Conservation (phyloP, 768 basidiomycete species). For the Leccinellum rugosiceps region DNA sequence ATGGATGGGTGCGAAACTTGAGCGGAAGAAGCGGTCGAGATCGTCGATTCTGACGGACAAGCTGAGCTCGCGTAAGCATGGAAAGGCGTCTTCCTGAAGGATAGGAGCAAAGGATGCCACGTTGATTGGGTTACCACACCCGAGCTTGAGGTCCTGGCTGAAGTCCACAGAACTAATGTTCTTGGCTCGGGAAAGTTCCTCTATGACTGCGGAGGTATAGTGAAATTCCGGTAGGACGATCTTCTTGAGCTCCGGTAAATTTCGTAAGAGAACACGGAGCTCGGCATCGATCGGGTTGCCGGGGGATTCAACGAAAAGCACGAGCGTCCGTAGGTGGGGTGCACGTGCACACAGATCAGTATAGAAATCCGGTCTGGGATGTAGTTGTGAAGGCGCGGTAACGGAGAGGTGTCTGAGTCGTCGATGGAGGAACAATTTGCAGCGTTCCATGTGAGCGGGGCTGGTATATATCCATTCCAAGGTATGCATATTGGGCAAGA, state of each 20-base stretch:
- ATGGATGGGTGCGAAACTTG: conserved; percentile 44
- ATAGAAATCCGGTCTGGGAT: conserved; percentile 23
- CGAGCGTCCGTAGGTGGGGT: conserved; percentile 46
- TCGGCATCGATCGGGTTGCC: conserved; percentile 41
- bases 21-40: conserved; percentile 42
- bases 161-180: conserved; percentile 51
- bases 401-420: conserved; percentile 41
- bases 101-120: conserved; percentile 42
- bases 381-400: conserved; percentile 25
- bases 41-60: conserved; percentile 45
- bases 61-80: conserved; percentile 50
- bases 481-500: conserved; percentile 53
- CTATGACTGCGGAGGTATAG: conserved; percentile 44
- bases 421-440: conserved; percentile 57
- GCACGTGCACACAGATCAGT: conserved; percentile 46
- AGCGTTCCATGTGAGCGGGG: conserved; percentile 31
- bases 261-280: conserved; percentile 37
- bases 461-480: conserved; percentile 44
- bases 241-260: conserved; percentile 43
- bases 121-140: conserved; percentile 44
- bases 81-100: conserved; percentile 49
- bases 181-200: conserved; percentile 42
- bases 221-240: conserved; percentile 52
- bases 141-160: conserved; percentile 47
- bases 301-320: conserved; percentile 43